Evolutionary conservation across 2,329 filamentous ascomycete genomes (phyloP), one percentile per base, ranked within the genome.

Genomic region (Diaporthe velutina): DNA sequence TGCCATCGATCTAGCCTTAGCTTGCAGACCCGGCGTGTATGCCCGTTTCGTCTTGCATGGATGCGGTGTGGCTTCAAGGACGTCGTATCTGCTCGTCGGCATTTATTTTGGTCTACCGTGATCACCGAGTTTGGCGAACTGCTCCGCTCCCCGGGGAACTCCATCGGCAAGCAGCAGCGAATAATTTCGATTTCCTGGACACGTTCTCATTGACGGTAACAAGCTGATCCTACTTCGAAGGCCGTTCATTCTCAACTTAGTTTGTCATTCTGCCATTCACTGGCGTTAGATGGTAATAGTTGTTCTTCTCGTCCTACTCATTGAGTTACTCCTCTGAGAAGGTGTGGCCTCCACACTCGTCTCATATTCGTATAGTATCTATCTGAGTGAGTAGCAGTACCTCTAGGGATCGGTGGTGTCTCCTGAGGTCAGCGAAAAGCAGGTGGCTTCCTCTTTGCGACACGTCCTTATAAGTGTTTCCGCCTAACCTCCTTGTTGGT

Each of bases 381-480:
- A 19, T 35, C 7, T 50, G 28, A 35, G 30, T 1, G 52, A 2
- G 15, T 15, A 54, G 0, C 1, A 35, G 42, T 35, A 38, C 6
- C 42, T 50, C 17, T 22, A 48, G 4, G 22, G 25, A 15, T 28
- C 28, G 19, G 42, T 19, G 5, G 5, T n/a, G 28, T 33, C 25
- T 35, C 3, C 19, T 66, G 8, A n/a, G 1, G 17, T 30, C 28
- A 54, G 13, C 25, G 19, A 45, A 33, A 15, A 50, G 15, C 35
- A 30, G 17, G n/a, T 54, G 17, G 10, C 48, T 15, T 40, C 19
- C 12, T n/a, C 25, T 25, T 64, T 54, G 57, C 45, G 17, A 52
- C 57, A 72, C 45, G 17, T 22, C 12, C 35, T 33, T 54, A 64
- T 52, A 64, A 64, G n/a, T 25, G 17, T n/a, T 64, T 30, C n/a